phyloP scores from a whole-genome alignment of 2,329 filamentous ascomycete species.

The Pezicula carpinea region DNA sequence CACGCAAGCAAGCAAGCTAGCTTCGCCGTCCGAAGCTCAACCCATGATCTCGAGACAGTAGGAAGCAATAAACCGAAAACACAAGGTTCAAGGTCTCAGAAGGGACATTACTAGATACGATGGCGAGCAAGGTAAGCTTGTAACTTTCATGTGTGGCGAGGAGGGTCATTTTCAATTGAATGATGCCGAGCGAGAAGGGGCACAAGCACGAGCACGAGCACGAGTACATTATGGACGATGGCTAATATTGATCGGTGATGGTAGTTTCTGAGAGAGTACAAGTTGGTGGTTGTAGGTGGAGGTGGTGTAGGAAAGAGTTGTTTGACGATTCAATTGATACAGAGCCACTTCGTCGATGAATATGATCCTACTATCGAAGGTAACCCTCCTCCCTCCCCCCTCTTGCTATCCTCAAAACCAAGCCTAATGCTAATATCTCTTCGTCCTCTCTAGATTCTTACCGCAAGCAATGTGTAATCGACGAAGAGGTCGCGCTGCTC shows the following conservation, averaged over 20 bases:
- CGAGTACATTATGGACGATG: not conserved
- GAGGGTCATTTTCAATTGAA: slow-evolving; percentile 1
- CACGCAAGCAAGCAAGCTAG: too few species aligned
- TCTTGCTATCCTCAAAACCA: slow-evolving; percentile 2
- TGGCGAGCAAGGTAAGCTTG: slow-evolving; percentile 34
- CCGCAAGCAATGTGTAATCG: slow-evolving; percentile 98
- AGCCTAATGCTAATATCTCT: not conserved
- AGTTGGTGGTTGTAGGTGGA: slow-evolving; percentile 93
- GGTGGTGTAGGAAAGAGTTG: slow-evolving; percentile 99
- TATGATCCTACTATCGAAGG: slow-evolving; percentile 99
- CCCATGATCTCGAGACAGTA: too few species aligned
- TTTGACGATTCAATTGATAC: slow-evolving; percentile 90
- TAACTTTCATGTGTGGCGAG: not conserved
- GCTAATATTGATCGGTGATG: slow-evolving; percentile 1
- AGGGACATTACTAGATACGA: slow-evolving; percentile 8
- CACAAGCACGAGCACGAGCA: too few species aligned
- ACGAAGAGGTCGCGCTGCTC: slow-evolving; percentile 94
- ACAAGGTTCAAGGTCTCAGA: slow-evolving; percentile 7
- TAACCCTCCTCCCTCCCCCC: slow-evolving; percentile 36
- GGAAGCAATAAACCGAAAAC: slow-evolving; percentile 2
- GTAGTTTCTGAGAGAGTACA: slow-evolving; percentile 86
- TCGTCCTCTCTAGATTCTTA: slow-evolving; percentile 71
- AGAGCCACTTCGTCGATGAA: slow-evolving; percentile 98
- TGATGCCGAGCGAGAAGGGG: not conserved
- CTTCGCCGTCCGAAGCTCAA: too few species aligned